Conservation (phyloP, 306 rosid genomes). For the Cicer pinnatifidum region DNA sequence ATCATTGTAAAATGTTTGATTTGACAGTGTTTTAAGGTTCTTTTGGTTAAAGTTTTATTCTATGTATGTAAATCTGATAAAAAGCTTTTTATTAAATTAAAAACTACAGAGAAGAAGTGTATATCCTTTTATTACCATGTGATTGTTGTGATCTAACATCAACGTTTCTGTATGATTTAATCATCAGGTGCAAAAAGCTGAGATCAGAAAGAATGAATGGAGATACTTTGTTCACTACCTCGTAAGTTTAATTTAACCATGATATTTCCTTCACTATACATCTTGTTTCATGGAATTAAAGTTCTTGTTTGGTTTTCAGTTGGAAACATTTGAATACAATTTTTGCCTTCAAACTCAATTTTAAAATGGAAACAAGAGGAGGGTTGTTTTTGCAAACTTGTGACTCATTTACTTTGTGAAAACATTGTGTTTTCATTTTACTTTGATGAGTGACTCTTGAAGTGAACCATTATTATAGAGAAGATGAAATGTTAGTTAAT, state of each 20-base stretch:
- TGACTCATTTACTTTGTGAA: too few relatives aligned
- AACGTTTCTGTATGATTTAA: conserved; percentile 34
- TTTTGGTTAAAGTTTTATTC: conserved; percentile 1
- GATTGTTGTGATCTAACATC: background rate
- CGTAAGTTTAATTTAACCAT: conserved; percentile 62
- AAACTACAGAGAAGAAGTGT: background rate
- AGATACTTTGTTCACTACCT: conserved; percentile 97
- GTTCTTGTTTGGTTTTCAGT: background rate
- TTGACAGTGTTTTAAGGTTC: conserved; percentile 35
- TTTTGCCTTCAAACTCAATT: background rate
- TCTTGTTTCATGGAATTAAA: conserved; percentile 5
- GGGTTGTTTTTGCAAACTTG: background rate
- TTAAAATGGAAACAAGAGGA: background rate
- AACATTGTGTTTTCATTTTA: too few relatives aligned
- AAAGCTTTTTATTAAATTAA: conserved; percentile 17
- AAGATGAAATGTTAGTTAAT: too few relatives aligned
- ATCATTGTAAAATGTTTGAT: background rate
- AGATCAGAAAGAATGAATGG: conserved; percentile 82
- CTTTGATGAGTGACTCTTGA: too few relatives aligned
- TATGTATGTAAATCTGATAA: conserved; percentile 6
- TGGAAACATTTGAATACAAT: background rate
- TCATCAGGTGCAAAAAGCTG: conserved; percentile 85
- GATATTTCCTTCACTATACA: conserved; percentile 11
- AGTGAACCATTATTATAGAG: too few relatives aligned
- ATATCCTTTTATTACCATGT: background rate